phyloP scores from a whole-genome alignment of 805 yeast genomes.

The Priceomyces fermenticarens region DNA sequence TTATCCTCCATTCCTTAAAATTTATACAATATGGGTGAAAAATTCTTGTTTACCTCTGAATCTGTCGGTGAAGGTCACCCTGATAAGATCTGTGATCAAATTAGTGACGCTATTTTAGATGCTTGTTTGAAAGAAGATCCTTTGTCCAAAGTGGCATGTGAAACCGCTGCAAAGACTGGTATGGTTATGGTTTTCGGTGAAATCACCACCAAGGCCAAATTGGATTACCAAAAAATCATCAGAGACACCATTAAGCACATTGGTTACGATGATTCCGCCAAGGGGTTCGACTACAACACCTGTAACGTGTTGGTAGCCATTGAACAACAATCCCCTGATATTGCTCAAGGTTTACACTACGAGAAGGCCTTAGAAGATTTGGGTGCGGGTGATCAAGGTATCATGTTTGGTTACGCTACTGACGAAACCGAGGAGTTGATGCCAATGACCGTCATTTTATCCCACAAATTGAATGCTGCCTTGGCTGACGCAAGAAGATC shows the following conservation, averaged over 20 bases:
- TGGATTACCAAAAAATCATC: slow-evolving; percentile 96
- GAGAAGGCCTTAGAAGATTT: slow-evolving; percentile 93
- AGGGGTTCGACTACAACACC: slow-evolving; percentile 99
- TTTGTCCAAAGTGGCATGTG: slow-evolving; percentile 97
- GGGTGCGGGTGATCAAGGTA: slow-evolving; percentile 99
- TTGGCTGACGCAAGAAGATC: slow-evolving; percentile 97
- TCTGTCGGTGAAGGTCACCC: slow-evolving; percentile 96
- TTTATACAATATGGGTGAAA: slow-evolving; percentile 18
- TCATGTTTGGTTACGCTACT: slow-evolving; percentile 99
- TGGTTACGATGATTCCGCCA: slow-evolving; percentile 93
- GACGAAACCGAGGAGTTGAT: slow-evolving; percentile 97
- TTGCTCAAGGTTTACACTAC: slow-evolving; percentile 98
- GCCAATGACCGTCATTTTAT: slow-evolving; percentile 89
- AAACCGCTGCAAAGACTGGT: slow-evolving; percentile 98
- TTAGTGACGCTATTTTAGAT: slow-evolving; percentile 95
- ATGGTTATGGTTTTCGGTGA: slow-evolving; percentile 99
- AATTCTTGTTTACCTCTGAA: slow-evolving; percentile 74
- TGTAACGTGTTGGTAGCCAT: slow-evolving; percentile 98
- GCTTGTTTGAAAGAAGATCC: slow-evolving; percentile 97
- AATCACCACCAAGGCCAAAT: slow-evolving; percentile 92
- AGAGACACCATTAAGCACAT: slow-evolving; percentile 98
- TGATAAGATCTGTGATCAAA: slow-evolving; percentile 97
- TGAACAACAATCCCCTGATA: slow-evolving; percentile 99
- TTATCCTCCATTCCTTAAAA: background rate
- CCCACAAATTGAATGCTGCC: slow-evolving; percentile 95